These are phyloP conservation scores for Teratosphaeria zuluensis DNA, from an alignment of 2,329 filamentous ascomycete genomes.

Conservation along the genomic window DNA sequence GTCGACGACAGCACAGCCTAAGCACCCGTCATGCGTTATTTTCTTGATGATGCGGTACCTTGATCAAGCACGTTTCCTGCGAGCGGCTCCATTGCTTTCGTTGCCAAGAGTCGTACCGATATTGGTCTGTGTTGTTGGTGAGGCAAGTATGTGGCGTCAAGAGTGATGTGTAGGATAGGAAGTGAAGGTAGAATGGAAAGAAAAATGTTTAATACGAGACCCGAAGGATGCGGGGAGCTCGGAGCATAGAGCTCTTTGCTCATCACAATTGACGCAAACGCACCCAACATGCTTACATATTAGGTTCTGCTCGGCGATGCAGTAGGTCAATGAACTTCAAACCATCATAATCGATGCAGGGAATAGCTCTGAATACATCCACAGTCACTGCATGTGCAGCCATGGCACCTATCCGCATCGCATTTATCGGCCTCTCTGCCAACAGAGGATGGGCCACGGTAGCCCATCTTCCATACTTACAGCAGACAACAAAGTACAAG, in stretches of 20 bases:
- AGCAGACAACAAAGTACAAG: conserved; percentile 32
- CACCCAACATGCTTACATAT: background rate
- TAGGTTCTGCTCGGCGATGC: background rate
- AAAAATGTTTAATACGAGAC: background rate
- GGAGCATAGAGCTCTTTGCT: background rate
- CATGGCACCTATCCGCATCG: conserved; percentile 42
- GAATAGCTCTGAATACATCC: background rate
- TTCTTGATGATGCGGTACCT: conserved; percentile 29
- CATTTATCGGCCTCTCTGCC: conserved; percentile 48
- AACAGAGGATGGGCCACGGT: conserved; percentile 45
- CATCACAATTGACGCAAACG: background rate
- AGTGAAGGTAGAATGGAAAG: background rate
- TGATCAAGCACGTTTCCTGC: conserved; percentile 2
- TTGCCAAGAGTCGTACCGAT: background rate
- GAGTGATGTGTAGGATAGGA: background rate
- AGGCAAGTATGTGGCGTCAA: background rate
- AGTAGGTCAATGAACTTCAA: background rate
- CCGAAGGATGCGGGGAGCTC: background rate
- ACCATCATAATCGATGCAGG: background rate
- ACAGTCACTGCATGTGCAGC: background rate
- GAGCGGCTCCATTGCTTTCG: background rate
- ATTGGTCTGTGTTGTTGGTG: background rate
- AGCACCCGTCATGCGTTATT: conserved; percentile 35
- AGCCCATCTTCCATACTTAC: conserved; percentile 53
- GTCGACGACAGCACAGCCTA: conserved; percentile 10